phyloP scores from a whole-genome alignment of 257 asterid genomes.

The Scutellaria barbata region DNA sequence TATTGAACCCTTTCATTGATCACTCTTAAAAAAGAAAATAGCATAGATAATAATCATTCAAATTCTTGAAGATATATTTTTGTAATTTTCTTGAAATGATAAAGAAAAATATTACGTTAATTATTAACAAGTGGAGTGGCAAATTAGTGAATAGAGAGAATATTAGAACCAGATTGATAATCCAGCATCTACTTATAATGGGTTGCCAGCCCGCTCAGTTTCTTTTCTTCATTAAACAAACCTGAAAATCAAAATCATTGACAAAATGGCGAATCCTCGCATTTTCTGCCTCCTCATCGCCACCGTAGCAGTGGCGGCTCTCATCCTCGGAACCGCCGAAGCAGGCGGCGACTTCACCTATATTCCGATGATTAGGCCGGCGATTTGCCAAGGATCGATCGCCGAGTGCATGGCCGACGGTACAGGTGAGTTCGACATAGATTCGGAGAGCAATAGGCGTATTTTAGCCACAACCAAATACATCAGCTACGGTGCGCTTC shows the following conservation, averaged over 20 bases:
- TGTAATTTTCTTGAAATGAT: no score
- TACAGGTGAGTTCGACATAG: slow-evolving; percentile 63
- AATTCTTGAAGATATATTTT: no score
- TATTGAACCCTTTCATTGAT: no score
- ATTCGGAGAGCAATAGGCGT: slow-evolving; percentile 64
- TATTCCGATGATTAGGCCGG: slow-evolving; percentile 41
- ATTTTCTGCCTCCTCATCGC: slow-evolving; percentile 44
- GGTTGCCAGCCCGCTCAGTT: slow-evolving; percentile 39
- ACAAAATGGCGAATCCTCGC: slow-evolving; percentile 39
- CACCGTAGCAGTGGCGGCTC: slow-evolving; percentile 39
- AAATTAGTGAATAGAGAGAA: slow-evolving; percentile 38
- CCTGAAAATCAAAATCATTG: not conserved
- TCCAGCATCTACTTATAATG: slow-evolving; percentile 35
- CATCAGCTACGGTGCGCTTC: slow-evolving; percentile 92
- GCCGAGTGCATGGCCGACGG: slow-evolving; percentile 56
- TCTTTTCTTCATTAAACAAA: slow-evolving; percentile 27
- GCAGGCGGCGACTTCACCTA: slow-evolving; percentile 49
- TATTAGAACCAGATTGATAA: slow-evolving; percentile 23
- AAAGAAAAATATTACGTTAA: no score
- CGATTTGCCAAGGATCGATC: slow-evolving; percentile 50
- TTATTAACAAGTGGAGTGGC: slow-evolving; percentile 34
- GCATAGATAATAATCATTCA: no score
- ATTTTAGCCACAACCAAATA: slow-evolving; percentile 64
- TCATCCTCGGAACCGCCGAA: slow-evolving; percentile 39
- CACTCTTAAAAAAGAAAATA: no score